Base-by-base conservation (phyloP, 331 rosid genomes). In the Saraca asoca region DNA sequence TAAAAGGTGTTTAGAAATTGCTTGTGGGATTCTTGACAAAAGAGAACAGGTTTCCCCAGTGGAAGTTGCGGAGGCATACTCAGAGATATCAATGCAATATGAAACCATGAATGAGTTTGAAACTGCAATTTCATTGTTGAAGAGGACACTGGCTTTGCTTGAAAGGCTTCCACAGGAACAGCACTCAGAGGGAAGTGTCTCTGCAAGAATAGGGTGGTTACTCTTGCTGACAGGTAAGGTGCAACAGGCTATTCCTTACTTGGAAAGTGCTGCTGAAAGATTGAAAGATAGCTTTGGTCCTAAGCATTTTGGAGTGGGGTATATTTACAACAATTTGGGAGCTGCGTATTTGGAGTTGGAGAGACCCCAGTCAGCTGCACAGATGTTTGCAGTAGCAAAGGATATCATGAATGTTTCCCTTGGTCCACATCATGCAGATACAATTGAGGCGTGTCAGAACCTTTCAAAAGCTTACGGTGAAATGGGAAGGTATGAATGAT, bases 291-390 rank as follows among this genome's bases (percentile, higher is more conserved):
- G 96, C 77, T 92, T 92, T 82, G 98, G 96, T 64, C 80, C 95
- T 78, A 92, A 83, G 79, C 98, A 92, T 84, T 92, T 87, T 80
- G 98, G 96, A 72, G 88, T 92, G 12, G 98, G 95, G 43, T 92
- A 89, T 68, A 85, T 92, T 49, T 92, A 89, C 87, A 92, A 89
- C 83, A 92, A 92, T 72, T 80, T 92, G 70, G 98, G 96, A 64
- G 96, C 98, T 31, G 98, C 98, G 24, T 89, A 87, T 82, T 77
- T 92, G 75, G 98, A 92, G 77, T 82, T 92, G 78, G 91, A 84
- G 67, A 85, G 96, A 75, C 95, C 93, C 62, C 95, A 92, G 79
- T 89, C 98, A 12, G 96, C 98, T 45, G 96, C 94, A 0, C 98
- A 92, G 74, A 89, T 87, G 96, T 89, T 92, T 76, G 94, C 95